phyloP scores from a whole-genome alignment of 2,329 filamentous ascomycete genomes.

The Alternaria ethzedia region DNA sequence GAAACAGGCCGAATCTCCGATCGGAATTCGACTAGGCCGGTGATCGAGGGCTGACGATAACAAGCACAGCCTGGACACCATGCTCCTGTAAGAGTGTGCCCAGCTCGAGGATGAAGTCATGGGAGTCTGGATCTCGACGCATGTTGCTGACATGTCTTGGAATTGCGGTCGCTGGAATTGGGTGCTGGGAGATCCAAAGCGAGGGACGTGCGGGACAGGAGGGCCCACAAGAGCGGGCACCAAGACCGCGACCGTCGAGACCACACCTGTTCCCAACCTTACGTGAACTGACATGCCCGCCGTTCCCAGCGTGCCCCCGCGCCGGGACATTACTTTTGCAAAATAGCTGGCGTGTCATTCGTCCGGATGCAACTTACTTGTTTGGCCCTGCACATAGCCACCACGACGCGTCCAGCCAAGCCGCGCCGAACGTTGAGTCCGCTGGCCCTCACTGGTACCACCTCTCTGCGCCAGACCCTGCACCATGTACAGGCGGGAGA shows the following conservation, averaged over 20 bases:
- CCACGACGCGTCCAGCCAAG: constrained; percentile 27
- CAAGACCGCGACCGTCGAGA: background rate
- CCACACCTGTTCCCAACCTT: background rate
- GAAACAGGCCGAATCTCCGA: background rate
- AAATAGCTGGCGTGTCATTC: constrained; percentile 16
- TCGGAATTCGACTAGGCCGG: background rate
- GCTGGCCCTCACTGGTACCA: constrained; percentile 7
- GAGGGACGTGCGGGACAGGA: background rate
- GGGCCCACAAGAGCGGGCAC: background rate
- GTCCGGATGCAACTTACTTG: constrained; percentile 3
- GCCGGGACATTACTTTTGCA: constrained; percentile 3
- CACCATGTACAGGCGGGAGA: background rate
- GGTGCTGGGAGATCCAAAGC: background rate
- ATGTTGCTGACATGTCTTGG: background rate
- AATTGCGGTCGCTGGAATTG: background rate
- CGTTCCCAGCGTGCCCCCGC: background rate
- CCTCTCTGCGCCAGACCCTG: constrained; percentile 14
- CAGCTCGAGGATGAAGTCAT: background rate
- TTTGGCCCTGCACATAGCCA: constrained; percentile 25
- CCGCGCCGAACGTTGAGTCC: constrained; percentile 3
- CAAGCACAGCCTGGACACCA: background rate
- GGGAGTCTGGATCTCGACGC: background rate
- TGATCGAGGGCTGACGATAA: background rate
- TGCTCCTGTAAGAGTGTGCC: background rate
- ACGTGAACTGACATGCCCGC: background rate